Percentiles rank a stretch among this genome's conserved stretches.
These are phyloP conservation scores for Suaeda aralocaspica DNA, from an alignment of 148 eudicot species.

Conservation along the genomic window DNA sequence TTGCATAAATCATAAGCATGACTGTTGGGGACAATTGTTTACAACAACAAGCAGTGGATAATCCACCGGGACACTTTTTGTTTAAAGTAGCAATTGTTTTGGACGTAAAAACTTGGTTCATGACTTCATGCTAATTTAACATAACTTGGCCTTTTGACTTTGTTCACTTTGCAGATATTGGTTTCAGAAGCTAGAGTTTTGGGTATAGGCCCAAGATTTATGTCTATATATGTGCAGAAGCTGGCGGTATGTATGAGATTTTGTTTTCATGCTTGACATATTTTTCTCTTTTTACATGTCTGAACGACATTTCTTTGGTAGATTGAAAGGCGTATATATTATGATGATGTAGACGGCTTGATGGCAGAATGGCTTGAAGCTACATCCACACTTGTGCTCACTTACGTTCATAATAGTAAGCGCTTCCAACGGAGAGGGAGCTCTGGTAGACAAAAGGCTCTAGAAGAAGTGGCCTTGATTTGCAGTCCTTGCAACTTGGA, in stretches of 20 bases:
- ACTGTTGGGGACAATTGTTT: not conserved
- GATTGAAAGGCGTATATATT: constrained; percentile 83
- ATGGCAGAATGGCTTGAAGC: constrained; percentile 79
- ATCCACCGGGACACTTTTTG: not conserved
- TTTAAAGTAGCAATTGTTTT: not conserved
- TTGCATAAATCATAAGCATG: not conserved
- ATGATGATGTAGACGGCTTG: constrained; percentile 87
- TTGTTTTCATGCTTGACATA: not conserved
- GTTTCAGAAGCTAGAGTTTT: constrained; percentile 80
- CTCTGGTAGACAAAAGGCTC: constrained; percentile 44
- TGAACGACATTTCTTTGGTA: constrained; percentile 17
- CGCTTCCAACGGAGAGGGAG: constrained; percentile 49
- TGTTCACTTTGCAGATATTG: constrained; percentile 49
- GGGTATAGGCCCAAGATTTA: constrained; percentile 88
- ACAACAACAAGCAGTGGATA: not conserved
- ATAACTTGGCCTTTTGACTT: not conserved
- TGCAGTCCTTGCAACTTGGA: constrained; percentile 38
- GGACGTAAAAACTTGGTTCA: not conserved
- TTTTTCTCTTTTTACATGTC: not conserved
- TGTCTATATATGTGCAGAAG: constrained; percentile 73
- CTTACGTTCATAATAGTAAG: constrained; percentile 33
- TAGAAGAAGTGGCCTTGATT: constrained; percentile 64
- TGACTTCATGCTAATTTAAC: not conserved
- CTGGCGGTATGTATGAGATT: constrained; percentile 55
- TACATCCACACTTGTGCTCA: constrained; percentile 69